Evolutionary conservation across 257 asterid genomes (phyloP).

Genomic region (Cynanchum wilfordii): DNA sequence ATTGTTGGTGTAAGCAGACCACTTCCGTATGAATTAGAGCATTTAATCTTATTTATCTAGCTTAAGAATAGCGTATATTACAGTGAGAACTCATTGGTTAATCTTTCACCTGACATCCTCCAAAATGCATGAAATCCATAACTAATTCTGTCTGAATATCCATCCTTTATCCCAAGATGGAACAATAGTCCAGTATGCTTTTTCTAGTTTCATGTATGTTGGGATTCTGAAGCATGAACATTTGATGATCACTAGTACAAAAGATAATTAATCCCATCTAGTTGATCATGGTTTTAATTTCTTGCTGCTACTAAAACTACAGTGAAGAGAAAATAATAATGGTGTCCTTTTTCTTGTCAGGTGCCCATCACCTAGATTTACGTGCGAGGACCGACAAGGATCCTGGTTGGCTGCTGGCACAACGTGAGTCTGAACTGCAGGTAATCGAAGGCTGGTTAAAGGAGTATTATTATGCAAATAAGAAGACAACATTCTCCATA

Average conservation of each 20-base stretch:
- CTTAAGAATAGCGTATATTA: not conserved
- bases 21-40: not conserved
- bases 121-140: not conserved
- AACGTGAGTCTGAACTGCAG: conserved; percentile 56
- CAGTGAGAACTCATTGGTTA: not conserved
- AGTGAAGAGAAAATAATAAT: not conserved
- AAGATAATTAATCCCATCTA: not conserved
- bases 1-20: not conserved
- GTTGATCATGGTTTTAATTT: not conserved
- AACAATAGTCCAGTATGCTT: not conserved
- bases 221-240: not conserved
- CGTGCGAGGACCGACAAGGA: conserved; percentile 67
- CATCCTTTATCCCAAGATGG: not conserved
- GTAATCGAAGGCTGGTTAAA: conserved; percentile 65
- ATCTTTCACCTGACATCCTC: not conserved
- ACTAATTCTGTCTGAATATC: not conserved
- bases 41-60: not conserved
- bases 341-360: conserved; percentile 22
- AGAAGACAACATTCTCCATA: conserved; percentile 30
- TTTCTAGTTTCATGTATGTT: not conserved
- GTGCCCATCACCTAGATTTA: conserved; percentile 92
- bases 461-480: conserved; percentile 41
- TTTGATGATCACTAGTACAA: not conserved
- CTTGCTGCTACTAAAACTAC: not conserved
- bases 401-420: conserved; percentile 85